Percentiles rank a stretch among this genome's conserved stretches.
Conservation (phyloP, 495 filamentous ascomycete species). For the Pyronema domesticum region DNA sequence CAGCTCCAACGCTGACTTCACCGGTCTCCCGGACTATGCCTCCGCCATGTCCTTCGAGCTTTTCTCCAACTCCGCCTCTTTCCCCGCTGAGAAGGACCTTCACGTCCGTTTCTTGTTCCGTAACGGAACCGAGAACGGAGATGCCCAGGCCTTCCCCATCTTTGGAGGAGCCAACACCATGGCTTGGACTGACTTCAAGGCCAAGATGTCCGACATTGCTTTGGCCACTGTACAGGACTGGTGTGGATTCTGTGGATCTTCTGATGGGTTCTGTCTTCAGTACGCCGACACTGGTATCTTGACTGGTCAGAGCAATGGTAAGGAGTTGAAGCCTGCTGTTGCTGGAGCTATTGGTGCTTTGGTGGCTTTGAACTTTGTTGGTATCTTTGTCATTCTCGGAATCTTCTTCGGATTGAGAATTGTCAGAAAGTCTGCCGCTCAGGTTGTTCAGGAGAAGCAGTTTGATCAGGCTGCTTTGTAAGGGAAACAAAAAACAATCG, state of each 20-base stretch:
- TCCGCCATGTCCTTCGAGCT: conserved; percentile 58
- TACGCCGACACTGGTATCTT: conserved; percentile 7
- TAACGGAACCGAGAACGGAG: conserved; percentile 47
- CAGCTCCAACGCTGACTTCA: conserved; percentile 40
- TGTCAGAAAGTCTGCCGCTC: not conserved
- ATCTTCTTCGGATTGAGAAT: conserved; percentile 13
- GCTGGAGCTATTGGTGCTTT: conserved; percentile 39
- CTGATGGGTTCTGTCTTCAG: conserved; percentile 38
- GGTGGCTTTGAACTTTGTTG: conserved; percentile 27
- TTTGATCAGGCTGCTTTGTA: conserved; percentile 29
- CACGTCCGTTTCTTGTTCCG: conserved; percentile 59
- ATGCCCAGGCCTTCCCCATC: conserved; percentile 42
- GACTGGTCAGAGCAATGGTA: not conserved
- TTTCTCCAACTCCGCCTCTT: conserved; percentile 26
- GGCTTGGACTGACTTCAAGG: conserved; percentile 44
- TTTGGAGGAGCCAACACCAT: conserved; percentile 42
- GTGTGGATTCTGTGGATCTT: conserved; percentile 51
- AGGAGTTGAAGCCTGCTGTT: conserved; percentile 30
- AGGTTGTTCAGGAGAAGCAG: not conserved
- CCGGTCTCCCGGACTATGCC: conserved; percentile 49
- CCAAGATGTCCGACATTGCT: conserved; percentile 41
- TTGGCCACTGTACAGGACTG: conserved; percentile 43
- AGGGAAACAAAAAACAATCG: conserved; percentile 29
- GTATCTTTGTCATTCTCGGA: conserved; percentile 18
- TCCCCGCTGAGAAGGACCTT: conserved; percentile 41